Evolutionary conservation across 1,284 basidiomycete species (phyloP), one percentile per base, ranked within the genome.

Genomic region (Melanopsichium pennsylvanicum): DNA sequence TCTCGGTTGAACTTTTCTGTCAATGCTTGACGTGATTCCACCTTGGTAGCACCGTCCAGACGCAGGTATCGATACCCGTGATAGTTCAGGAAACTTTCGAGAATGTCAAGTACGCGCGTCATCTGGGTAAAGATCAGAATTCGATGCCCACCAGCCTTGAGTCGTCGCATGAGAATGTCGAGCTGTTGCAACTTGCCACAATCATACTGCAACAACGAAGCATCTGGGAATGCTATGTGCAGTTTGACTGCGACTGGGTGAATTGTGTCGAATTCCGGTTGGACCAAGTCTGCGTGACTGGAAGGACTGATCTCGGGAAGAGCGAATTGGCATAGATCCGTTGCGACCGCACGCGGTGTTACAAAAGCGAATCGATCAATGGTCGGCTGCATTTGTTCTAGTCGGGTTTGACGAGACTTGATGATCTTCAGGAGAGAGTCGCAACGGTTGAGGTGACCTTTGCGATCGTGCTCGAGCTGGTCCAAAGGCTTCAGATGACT

Each of bases 1-100:
- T 97, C 93, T 15, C 89, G 89, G 80, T 97, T 97, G 85, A 97
- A 97, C n/a, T 92, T 86, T 82, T 97, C 94, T 0, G 93, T 97
- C 64, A 97, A 88, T 69, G 93, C 91, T 82, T 97, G 94, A 21
- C 94, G 85, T 75, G 97, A 92, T 82, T 97, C 94, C 56, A 97
- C 93, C 83, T 93, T 94, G 39, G 94, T 97, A 36, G 91, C 89
- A 0, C 95, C 94, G 76, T 97, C 95, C 19, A 97, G 84, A 5
- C 94, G 87, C 9, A 97, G 86, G 81, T 97, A 97, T 5, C 94
- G 86, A 80, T 95, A 93, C 0, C 94, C 95, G 74, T 94, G 92
- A 69, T 92, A 89, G 75, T 90, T 95, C 58, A 97, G 85, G 83
- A 95, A 97, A 31, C 89, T 88, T 80, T 97, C 95, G 43, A 97